Base-by-base conservation (phyloP, 129 eudicot species). In the Chrysanthemum seticuspe region DNA sequence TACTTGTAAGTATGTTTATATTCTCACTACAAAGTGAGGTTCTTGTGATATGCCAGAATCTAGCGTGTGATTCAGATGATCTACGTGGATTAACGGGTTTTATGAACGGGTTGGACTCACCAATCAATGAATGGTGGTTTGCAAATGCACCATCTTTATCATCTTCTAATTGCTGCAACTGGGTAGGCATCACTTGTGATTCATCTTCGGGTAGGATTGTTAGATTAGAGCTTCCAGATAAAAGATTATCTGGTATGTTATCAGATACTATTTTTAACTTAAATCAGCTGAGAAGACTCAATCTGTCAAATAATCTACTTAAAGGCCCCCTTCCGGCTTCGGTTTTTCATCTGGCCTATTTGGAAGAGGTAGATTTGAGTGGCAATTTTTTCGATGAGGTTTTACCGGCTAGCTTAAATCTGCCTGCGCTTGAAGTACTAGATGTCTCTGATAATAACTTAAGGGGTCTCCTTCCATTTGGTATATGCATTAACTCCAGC, bases 361-460 rank as follows among this genome's bases (percentile, higher is more conserved):
- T 88, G 60, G 90, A 85, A 65, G 51, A 50, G 25, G 15, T 88
- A 34, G 86, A 88, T 71, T 66, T 88, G 73, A 82, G 84, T 79
- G 10, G 59, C 25, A 88, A 88, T 47, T 21, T 40, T 2, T 74
- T 88, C 18, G 34, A 70, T n/a, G 90, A 88, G 19, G 36, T 34
- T n/a, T 56, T 88, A 53, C 86, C 95, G 0, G 25, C 3, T 18
- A 74, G 54, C 58, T 56, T 83, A 16, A 71, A 76, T 65, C 78
- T 88, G 9, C 88, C 95, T 11, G 67, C 85, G 6, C 36, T 88
- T 47, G 56, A 23, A 61, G 77, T 67, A 14, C 62, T 88, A 12
- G 76, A 81, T 64, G 44, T 85, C 52, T 73, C 88, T 14, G 80
- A 67, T 12, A 88, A 88, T 71, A 14, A 16, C 55, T 77, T 88